Base-by-base conservation (phyloP, 768 basidiomycete genomes). In the Boletus reticuloceps region DNA sequence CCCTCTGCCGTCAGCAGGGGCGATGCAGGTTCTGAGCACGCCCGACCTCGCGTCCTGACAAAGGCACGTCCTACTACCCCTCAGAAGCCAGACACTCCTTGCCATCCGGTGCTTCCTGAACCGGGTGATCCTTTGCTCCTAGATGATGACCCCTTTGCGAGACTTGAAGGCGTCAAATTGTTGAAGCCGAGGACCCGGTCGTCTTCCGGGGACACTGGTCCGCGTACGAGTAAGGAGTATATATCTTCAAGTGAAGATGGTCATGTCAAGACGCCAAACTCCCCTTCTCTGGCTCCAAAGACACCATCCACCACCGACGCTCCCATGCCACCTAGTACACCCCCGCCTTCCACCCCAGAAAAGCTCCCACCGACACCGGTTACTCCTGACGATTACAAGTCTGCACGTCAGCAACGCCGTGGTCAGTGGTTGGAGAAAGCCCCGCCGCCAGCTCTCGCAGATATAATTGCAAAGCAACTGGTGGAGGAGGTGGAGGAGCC, bases 121-220 rank as follows among this genome's bases (percentile, higher is more conserved):
- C 57, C 47, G 51, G 65, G 61, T 50, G 58, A 65, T 39, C 58
- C 67, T 17, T 52, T 71, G 4, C 55, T 71, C 48, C 57, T 71
- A n/a, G 71, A 71, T 12, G 61, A 62, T 12, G 70, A 71, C 19
- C 70, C 84, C 5, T 85, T 86, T 67, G 84, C 83, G 11, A 79
- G 78, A 61, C 69, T 66, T 0, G 77, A 79, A 39, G 82, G 81
- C 17, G 82, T 85, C 9, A 79, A 64, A 62, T 65, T 86, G 73
- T 34, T 82, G 37, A 72, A 68, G 32, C 45, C 59, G 42, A 62
- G 56, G 43, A 27, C 40, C 17, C 13, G 52, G 8, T 53, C 52
- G 0, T 52, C 47, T 3, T 58, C 53, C 1, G 47, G 47, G 4
- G 40, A 37, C 13, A 19, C 29, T 45, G 29, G 47, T 40, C 40